Base-by-base conservation (phyloP, 1,139 yeast genomes). In the Pichia cactophila region DNA sequence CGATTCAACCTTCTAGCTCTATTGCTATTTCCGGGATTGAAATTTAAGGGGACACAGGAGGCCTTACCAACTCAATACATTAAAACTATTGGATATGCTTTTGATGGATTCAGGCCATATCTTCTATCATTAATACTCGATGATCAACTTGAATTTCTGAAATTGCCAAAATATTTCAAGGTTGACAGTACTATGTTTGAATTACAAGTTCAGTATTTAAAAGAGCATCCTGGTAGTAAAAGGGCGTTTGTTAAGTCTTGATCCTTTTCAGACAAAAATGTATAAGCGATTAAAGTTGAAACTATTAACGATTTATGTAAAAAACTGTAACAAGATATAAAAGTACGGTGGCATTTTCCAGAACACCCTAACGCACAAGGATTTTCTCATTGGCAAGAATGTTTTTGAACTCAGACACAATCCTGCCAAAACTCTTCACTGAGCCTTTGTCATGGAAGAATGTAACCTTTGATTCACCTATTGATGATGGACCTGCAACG, bases 401-500 rank as follows among this genome's bases (percentile, higher is more conserved):
- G 53, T 70, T 70, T 54, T 70, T 72, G 49, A 75, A 65, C 56
- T 81, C 83, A 33, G 69, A 69, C 17, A 73, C 71, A 56, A 84
- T 69, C 60, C 77, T 80, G 44, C 66, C 71, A 63, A 83, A 81
- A 20, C 85, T 79, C 63, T 77, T 80, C n/a, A 73, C 69, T n/a
- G 85, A 78, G n/a, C 92, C 92, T 56, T 77, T 79, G 40, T 74
- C 68, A 63, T 79, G 80, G 43, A 72, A 72, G 54, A 83, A 72
- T 51, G 74, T 75, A 47, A 83, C 68, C 39, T 75, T 73, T 43
- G 86, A 77, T 53, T 70, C 63, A 50, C 69, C 74, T 48, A 63
- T 64, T 33, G 47, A 48, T 44, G 60, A 59, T 10, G 56, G 50
- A n/a, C 69, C 68, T 36, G 83, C 71, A 59, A 71, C 70, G 55